These are phyloP conservation scores for Lagerstroemia speciosa DNA, from an alignment of 345 rosid genomes.

Conservation along the genomic window DNA sequence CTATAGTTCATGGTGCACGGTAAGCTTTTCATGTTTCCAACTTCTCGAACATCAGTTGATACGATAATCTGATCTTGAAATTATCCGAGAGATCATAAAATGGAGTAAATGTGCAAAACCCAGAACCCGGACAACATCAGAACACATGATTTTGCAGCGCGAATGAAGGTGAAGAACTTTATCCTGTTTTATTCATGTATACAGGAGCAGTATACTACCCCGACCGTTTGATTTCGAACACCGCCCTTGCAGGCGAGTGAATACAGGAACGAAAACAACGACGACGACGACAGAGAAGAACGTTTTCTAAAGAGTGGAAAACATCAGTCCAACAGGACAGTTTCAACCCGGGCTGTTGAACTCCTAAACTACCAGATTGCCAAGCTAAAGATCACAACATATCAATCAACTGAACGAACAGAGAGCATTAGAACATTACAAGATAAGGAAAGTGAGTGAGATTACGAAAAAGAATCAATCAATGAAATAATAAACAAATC, in stretches of 20 bases:
- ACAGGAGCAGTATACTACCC: background rate
- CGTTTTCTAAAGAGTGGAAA: background rate
- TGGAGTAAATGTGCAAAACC: too few relatives aligned
- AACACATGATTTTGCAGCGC: too few relatives aligned
- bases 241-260: background rate
- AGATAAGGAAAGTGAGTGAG: background rate
- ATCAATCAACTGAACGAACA: constrained; percentile 2
- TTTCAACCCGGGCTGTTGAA: constrained; percentile 45
- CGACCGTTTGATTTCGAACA: background rate
- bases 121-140: too few relatives aligned
- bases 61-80: too few relatives aligned
- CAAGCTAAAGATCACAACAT: constrained; percentile 12
- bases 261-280: background rate
- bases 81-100: too few relatives aligned
- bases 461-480: background rate
- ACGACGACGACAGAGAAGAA: background rate
- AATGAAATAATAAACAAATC: background rate
- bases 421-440: constrained; percentile 5
- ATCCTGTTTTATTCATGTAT: background rate
- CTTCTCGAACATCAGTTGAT: too few relatives aligned
- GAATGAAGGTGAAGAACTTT: background rate
- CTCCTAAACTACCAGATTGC: constrained; percentile 3
- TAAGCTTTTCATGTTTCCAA: too few relatives aligned
- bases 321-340: constrained; percentile 41
- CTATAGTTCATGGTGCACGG: too few relatives aligned